Percentiles rank a stretch among this genome's conserved stretches.
These are phyloP conservation scores for Blastobotrys elegans DNA, from an alignment of 1,139 yeast genomes.

Conservation along the genomic window DNA sequence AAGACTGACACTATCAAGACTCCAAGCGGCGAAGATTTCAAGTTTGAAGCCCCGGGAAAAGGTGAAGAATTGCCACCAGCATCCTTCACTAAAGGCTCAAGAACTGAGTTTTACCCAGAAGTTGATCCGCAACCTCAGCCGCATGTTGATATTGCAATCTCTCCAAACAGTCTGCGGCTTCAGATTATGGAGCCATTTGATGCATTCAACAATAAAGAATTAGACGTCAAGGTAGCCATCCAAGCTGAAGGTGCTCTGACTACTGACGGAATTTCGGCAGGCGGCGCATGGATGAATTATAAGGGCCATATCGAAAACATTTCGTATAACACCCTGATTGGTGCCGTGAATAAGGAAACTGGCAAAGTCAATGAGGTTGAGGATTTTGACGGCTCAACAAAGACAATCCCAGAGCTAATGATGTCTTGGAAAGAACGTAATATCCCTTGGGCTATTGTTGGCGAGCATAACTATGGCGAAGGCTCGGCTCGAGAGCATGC, in stretches of 20 bases:
- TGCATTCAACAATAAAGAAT: slow-evolving; percentile 81
- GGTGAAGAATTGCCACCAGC: slow-evolving; percentile 79
- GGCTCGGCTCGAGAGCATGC: slow-evolving; percentile 99
- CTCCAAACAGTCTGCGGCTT: slow-evolving; percentile 73
- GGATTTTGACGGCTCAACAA: slow-evolving; percentile 72
- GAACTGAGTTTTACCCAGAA: slow-evolving; percentile 73
- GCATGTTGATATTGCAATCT: slow-evolving; percentile 60
- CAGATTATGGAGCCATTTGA: slow-evolving; percentile 85
- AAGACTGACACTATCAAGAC: slow-evolving; percentile 65
- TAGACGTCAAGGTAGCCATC: slow-evolving; percentile 66
- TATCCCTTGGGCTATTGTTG: slow-evolving; percentile 91
- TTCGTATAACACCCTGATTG: slow-evolving; percentile 89
- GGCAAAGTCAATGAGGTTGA: slow-evolving; percentile 91
- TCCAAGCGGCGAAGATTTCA: slow-evolving; percentile 64
- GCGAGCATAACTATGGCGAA: slow-evolving; percentile 97
- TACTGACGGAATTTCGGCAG: slow-evolving; percentile 97
- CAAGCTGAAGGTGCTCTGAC: slow-evolving; percentile 98
- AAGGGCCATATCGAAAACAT: slow-evolving; percentile 97
- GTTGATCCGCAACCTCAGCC: slow-evolving; percentile 66
- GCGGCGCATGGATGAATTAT: slow-evolving; percentile 98
- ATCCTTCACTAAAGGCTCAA: slow-evolving; percentile 61
- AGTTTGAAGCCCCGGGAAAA: slow-evolving; percentile 63
- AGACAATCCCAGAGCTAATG: slow-evolving; percentile 93
- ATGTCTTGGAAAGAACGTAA: slow-evolving; percentile 83
- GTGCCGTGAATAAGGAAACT: slow-evolving; percentile 94